Evolutionary conservation across 331 rosid genomes (phyloP), one percentile per base, ranked within the genome.

Genomic region (Dryas integrifolia): DNA sequence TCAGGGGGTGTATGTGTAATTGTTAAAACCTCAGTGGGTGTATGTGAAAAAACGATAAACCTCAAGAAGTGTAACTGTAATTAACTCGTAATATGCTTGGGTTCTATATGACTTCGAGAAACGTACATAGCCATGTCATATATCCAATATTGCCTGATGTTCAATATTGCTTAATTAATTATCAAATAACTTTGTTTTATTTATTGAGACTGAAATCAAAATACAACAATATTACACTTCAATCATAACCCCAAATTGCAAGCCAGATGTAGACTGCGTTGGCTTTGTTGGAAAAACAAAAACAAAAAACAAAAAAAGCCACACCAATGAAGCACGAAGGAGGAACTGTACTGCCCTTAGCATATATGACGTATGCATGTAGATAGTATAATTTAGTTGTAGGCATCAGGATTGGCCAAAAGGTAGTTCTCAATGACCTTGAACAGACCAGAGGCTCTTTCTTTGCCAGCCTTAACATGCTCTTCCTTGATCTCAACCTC

Each of bases 341-440:
- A 30, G 35, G 35, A 30, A 30, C 35, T 30, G 35, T 30, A 21
- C n/a, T 62, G 67, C 49, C 38, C 46, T 18, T 8, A 56, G 26
- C 38, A 21, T 8, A 47, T 47, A 44, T 53, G 30, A 1, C 0
- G 58, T 15, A 2, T 30, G 24, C 24, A 21, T 30, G 35, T 30
- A 1, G 6, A 40, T n/a, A 16, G 30, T n/a, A 1, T 2, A 8
- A 2, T 35, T 73, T 61, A 73, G 77, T 73, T 73, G 77, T 55
- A 89, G 65, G 61, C 79, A 66, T 83, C 82, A 26, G 89, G 91
- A 71, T 84, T 83, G 63, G 79, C 60, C 39, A 61, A 6, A n/a
- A 73, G 64, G 53, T 62, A 35, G 53, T 51, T 73, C 61, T 73
- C 77, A 40, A 73, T 40, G 12, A 73, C n/a, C 77, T 73, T 73